A percentile compares a stretch with the other conserved stretches of the same genome.
Evolutionary conservation across 768 basidiomycete genomes (phyloP).

Genomic region (Phylloporus sp.): DNA sequence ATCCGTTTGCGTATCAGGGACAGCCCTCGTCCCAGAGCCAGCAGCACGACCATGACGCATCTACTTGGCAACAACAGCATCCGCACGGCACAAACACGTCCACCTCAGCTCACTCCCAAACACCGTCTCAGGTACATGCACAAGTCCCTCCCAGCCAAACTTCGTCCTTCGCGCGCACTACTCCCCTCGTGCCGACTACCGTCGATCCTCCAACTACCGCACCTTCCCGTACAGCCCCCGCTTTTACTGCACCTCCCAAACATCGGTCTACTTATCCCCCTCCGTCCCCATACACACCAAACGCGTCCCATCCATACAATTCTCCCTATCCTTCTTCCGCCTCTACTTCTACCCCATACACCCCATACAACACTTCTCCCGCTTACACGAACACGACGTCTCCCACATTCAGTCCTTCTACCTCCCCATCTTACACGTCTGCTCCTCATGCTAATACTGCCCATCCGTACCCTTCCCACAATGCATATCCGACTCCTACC

Average conservation of each 20-base stretch:
- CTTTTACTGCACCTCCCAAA: slow-evolving; percentile 20
- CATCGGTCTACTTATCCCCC: slow-evolving; percentile 18
- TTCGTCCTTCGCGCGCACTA: slow-evolving; percentile 24
- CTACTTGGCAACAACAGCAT: slow-evolving; percentile 27
- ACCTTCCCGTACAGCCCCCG: slow-evolving; percentile 5
- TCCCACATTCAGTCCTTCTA: slow-evolving; percentile 21
- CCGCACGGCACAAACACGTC: slow-evolving; percentile 8
- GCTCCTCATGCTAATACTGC: slow-evolving; percentile 8
- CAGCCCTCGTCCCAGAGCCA: slow-evolving; percentile 16
- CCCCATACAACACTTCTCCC: slow-evolving; percentile 20
- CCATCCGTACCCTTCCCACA: slow-evolving; percentile 16
- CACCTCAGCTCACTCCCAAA: slow-evolving; percentile 14
- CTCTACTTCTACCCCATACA: slow-evolving; percentile 16
- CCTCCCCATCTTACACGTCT: slow-evolving; percentile 17
- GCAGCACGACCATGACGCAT: slow-evolving; percentile 18
- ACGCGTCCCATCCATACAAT: slow-evolving; percentile 12
- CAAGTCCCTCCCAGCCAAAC: slow-evolving; percentile 11
- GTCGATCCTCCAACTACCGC: slow-evolving; percentile 16
- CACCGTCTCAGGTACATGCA: slow-evolving; percentile 16
- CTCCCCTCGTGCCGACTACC: slow-evolving; percentile 28
- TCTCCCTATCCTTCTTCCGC: slow-evolving; percentile 17
- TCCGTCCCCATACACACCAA: slow-evolving; percentile 20
- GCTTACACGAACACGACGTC: slow-evolving; percentile 20
- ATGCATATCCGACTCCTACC: slow-evolving; percentile 23
- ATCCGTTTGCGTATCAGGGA: slow-evolving; percentile 17